A percentile compares a stretch with the other conserved stretches of the same genome.
Evolutionary conservation across 495 filamentous ascomycete genomes (phyloP).

Genomic region (Clavariopsis aquatica): DNA sequence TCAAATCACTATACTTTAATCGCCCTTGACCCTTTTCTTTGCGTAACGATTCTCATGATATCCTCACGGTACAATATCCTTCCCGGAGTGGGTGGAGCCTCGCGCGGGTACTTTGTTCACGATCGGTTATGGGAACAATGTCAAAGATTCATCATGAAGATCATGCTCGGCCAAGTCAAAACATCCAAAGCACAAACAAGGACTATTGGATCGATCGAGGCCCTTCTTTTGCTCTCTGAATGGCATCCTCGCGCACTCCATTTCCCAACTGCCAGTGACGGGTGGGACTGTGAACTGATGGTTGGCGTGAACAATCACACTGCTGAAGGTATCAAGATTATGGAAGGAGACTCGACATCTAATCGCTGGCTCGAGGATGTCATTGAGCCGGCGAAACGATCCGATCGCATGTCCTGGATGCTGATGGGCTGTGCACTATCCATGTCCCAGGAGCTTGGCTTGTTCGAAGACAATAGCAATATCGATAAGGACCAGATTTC

Average conservation of each 20-base stretch:
- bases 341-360: slow-evolving; percentile 29
- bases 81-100: slow-evolving; percentile 55
- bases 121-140: slow-evolving; percentile 58
- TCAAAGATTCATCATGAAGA: slow-evolving; percentile 53
- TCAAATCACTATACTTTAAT: slow-evolving; percentile 51
- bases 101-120: slow-evolving; percentile 58
- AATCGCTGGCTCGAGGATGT: slow-evolving; percentile 41
- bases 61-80: slow-evolving; percentile 52
- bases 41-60: slow-evolving; percentile 56
- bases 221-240: slow-evolving; percentile 55
- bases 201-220: slow-evolving; percentile 56
- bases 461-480: slow-evolving; percentile 53
- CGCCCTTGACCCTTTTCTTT: slow-evolving; percentile 53
- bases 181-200: slow-evolving; percentile 43
- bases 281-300: slow-evolving; percentile 40
- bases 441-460: slow-evolving; percentile 54
- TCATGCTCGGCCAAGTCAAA: slow-evolving; percentile 56
- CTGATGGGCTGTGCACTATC: slow-evolving; percentile 53
- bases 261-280: slow-evolving; percentile 54
- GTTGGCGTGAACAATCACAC: slow-evolving; percentile 25
- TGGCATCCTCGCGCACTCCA: slow-evolving; percentile 59
- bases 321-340: slow-evolving; percentile 15
- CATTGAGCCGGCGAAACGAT: slow-evolving; percentile 55
- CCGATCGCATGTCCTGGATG: slow-evolving; percentile 63
- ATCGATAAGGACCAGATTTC: slow-evolving; percentile 33